Evolutionary conservation across 140 eudicot genomes (phyloP).

Genomic region (Stevia rebaudiana): DNA sequence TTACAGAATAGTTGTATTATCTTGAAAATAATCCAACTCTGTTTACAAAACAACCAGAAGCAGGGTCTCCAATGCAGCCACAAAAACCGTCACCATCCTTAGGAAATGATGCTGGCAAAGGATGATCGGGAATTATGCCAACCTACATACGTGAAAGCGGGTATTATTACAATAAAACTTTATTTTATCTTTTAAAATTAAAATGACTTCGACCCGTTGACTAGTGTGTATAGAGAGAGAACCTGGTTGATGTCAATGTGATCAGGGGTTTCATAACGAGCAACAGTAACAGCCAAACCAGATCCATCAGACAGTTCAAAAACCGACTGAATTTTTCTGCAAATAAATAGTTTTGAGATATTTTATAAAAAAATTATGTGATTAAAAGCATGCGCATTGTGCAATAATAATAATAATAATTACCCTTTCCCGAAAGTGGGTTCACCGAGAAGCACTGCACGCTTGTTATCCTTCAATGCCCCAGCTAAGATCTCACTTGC

Average conservation of each 20-base stretch:
- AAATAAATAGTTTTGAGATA: neutral
- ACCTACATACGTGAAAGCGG: constrained; percentile 37
- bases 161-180: neutral
- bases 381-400: neutral
- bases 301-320: constrained; percentile 98
- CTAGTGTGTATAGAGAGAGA: neutral
- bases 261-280: constrained; percentile 97
- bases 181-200: neutral
- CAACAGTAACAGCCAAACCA: constrained; percentile 98
- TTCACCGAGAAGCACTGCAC: constrained; percentile 92
- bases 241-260: constrained; percentile 95
- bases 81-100: constrained; percentile 84
- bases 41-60: constrained; percentile 67
- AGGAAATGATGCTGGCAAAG: constrained; percentile 82
- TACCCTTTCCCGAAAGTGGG: constrained; percentile 98
- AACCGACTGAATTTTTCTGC: constrained; percentile 93
- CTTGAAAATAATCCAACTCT: constrained; percentile 58
- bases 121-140: constrained; percentile 89
- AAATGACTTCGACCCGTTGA: neutral
- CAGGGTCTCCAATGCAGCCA: constrained; percentile 77
- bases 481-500: constrained; percentile 98
- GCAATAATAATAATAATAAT: constrained; percentile 14
- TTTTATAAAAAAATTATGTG: neutral
- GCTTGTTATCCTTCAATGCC: constrained; percentile 90
- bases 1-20: constrained; percentile 23